A percentile compares a stretch with the other conserved stretches of the same genome.
Conservation (phyloP, 1,284 basidiomycete species). For the Ustilago cynodontis region DNA sequence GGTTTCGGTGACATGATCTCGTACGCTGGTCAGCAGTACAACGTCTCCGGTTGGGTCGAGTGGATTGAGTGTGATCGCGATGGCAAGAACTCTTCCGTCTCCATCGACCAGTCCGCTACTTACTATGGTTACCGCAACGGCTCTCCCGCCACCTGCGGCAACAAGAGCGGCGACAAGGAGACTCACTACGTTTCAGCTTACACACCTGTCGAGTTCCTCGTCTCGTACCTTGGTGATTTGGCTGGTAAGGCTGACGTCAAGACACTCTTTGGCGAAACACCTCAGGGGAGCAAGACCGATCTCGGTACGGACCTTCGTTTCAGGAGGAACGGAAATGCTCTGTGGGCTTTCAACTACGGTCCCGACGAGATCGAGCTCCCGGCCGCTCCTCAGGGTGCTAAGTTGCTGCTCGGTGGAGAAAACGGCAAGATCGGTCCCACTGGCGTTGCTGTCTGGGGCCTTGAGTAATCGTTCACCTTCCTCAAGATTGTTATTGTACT, state of each 20-base stretch:
- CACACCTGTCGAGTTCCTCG: slow-evolving; percentile 42
- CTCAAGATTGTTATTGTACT: not conserved
- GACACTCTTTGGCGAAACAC: slow-evolving; percentile 32
- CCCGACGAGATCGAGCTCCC: slow-evolving; percentile 38
- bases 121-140: slow-evolving; percentile 52
- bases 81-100: slow-evolving; percentile 32
- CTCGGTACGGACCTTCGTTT: slow-evolving; percentile 47
- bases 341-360: slow-evolving; percentile 58
- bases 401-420: slow-evolving; percentile 31
- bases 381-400: slow-evolving; percentile 32
- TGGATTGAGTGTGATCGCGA: slow-evolving; percentile 56
- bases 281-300: slow-evolving; percentile 20
- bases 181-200: slow-evolving; percentile 55
- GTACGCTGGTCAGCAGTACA: slow-evolving; percentile 40
- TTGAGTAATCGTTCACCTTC: slow-evolving; percentile 13
- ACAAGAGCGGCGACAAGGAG: slow-evolving; percentile 33
- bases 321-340: slow-evolving; percentile 41
- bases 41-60: slow-evolving; percentile 50
- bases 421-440: slow-evolving; percentile 31
- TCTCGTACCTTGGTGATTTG: slow-evolving; percentile 40
- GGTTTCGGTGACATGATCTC: slow-evolving; percentile 47
- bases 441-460: slow-evolving; percentile 43
- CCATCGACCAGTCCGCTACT: slow-evolving; percentile 23
- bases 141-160: slow-evolving; percentile 39
- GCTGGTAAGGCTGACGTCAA: slow-evolving; percentile 31